Evolutionary conservation across 495 filamentous ascomycete species (phyloP), one percentile per base, ranked within the genome.

Genomic region (Lophiostoma macrostomum): DNA sequence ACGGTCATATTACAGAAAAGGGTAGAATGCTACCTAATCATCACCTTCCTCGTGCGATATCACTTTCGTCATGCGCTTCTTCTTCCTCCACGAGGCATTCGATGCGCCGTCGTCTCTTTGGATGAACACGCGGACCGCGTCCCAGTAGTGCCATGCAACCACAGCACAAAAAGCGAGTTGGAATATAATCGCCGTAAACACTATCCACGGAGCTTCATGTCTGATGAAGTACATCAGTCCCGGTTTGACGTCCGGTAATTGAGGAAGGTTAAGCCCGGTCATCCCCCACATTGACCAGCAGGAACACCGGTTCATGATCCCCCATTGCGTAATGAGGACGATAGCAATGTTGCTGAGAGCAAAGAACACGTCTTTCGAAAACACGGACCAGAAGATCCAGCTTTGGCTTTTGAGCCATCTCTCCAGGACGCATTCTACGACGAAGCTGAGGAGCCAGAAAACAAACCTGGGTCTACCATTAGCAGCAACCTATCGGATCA

Each of bases 51-150:
- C n/a, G n/a, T n/a, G n/a, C n/a, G n/a, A n/a, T n/a, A n/a, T n/a
- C n/a, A n/a, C n/a, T n/a, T n/a, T 14, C 20, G 13, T 30, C 32
- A 27, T 22, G 14, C 23, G 14, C 7, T 31, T 49, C 16, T 49
- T 35, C 46, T 16, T 44, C 43, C 27, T 4, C 50, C 50, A 44
- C 13, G 25, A n/a, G 2, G 40, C 5, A 24, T 55, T 45, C 4
- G 51, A 41, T 8, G 18, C 25, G 3, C 42, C 51, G 25, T 55
- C 51, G 25, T 55, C 51, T 11, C 51, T 31, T 34, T 55, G 51
- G 0, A 47, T 14, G 28, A 55, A 55, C 5, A 55, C 51, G 4
- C 51, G 39, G 19, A 55, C 20, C 13, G 41, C 51, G 22, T 56
- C 53, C 43, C 34, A 41, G 22, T 49, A 56, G 13, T 34, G 31